These are phyloP conservation scores for Saposhnikovia divaricata DNA, from an alignment of 129 eudicot genomes.

Conservation along the genomic window DNA sequence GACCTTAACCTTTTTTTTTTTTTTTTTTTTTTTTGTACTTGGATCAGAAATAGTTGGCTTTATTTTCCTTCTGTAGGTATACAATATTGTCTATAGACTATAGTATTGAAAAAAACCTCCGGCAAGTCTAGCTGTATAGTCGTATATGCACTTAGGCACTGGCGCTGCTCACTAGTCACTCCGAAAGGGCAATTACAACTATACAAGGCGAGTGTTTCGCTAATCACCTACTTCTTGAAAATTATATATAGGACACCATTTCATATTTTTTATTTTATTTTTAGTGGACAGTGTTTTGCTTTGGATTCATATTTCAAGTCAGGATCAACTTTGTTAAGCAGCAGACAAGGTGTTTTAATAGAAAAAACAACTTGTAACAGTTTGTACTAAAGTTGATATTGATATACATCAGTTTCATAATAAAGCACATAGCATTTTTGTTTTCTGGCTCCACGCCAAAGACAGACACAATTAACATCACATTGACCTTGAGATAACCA, in stretches of 20 bases:
- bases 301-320: background rate
- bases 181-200: no score
- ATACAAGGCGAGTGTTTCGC: background rate
- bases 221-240: background rate
- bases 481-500: background rate
- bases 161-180: no score
- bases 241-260: no score
- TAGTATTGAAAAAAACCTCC: no score
- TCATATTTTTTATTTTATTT: background rate
- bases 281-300: background rate
- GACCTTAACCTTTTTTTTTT: no score
- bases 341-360: background rate
- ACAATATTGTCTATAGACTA: no score
- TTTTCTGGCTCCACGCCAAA: background rate
- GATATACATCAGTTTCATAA: constrained; percentile 7
- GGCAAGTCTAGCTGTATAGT: no score
- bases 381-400: constrained; percentile 6
- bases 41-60: no score
- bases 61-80: no score
- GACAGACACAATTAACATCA: background rate
- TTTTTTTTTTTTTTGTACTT: no score
- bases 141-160: no score
- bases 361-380: background rate
- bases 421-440: constrained; percentile 10
- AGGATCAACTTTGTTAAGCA: background rate